Base-by-base conservation (phyloP, 1,284 basidiomycete genomes). In the Gomphus sp. region DNA sequence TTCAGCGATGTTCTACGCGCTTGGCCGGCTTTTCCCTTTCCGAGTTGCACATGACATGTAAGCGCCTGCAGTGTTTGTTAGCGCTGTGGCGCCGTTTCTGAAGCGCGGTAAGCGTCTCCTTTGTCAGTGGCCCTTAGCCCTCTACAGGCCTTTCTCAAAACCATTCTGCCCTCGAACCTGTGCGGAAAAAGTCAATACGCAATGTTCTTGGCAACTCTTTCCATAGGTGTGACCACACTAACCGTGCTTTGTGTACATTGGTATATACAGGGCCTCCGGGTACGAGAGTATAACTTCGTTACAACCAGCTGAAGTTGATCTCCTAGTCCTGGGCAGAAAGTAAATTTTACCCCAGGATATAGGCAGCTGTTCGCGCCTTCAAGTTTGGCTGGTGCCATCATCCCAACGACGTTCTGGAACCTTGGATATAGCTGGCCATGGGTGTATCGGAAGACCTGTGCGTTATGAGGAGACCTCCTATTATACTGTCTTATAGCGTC, bases 361-460 rank as follows among this genome's bases (percentile, higher is more conserved):
- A 41, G 55, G 10, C 44, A 34, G 10, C 34, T 49, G 18, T 36
- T 56, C 3, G 25, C 8, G 10, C 55, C 55, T 39, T 5, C 47
- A 41, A 36, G 22, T 14, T 9, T 56, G 6, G 25, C 39, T 12
- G 55, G 55, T 33, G 55, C 31, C 25, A 34, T 37, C 36, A 49
- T 56, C 12, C 55, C 55, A 14, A 47, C 12, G 0, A 48, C 4
- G 14, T 56, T 36, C 33, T 49, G 45, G 55, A 56, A 56, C 39
- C 45, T 49, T 37, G 55, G 55, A 18, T n/a, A 16, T 16, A 48
- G 14, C 8, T 56, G 55, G 55, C 22, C 43, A 34, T 56, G 55
- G 55, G 31, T 22, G 25, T 25, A 49, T 31, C 25, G 44, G 5
- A 25, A 48, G 16, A 49, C 25, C 31, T 33, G 55, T 56, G 7